Conservation (phyloP, 1,284 basidiomycete genomes). For the Pterulicium gracile region DNA sequence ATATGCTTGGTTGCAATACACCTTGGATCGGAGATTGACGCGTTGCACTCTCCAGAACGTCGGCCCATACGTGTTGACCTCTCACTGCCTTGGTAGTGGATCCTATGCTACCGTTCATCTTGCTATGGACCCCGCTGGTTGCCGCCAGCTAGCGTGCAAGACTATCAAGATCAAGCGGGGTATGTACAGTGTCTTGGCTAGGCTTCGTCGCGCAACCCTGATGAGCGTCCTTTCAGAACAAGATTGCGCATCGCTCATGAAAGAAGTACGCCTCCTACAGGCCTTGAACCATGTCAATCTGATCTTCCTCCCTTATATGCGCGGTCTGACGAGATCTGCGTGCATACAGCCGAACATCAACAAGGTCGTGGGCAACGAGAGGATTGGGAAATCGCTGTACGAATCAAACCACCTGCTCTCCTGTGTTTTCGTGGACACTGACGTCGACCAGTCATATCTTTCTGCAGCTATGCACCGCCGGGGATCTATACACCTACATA, state of each 20-base stretch:
- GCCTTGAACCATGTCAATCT: conserved; percentile 59
- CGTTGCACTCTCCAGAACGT: conserved; percentile 25
- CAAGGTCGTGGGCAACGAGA: conserved; percentile 58
- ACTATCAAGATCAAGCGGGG: conserved; percentile 50
- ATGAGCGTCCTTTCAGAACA: conserved; percentile 22
- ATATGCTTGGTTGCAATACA: too few relatives aligned
- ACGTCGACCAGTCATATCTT: conserved; percentile 52
- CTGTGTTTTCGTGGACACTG: background rate
- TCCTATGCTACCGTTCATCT: conserved; percentile 77
- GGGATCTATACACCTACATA: conserved; percentile 74
- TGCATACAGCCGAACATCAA: conserved; percentile 67
- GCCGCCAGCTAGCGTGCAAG: conserved; percentile 76
- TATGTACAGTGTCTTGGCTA: background rate
- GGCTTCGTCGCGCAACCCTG: too few relatives aligned
- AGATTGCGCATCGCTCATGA: conserved; percentile 53
- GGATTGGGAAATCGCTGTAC: conserved; percentile 52
- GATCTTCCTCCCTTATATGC: background rate
- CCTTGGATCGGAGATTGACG: too few relatives aligned
- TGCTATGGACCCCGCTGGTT: conserved; percentile 49
- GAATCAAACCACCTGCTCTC: conserved; percentile 10
- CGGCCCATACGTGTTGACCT: conserved; percentile 56
- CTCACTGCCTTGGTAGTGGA: conserved; percentile 67
- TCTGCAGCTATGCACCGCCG: conserved; percentile 64
- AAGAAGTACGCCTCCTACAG: conserved; percentile 66
- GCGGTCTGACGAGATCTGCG: background rate